Base-by-base conservation (phyloP, 2,329 filamentous ascomycete species). In the Helotiales sp. region DNA sequence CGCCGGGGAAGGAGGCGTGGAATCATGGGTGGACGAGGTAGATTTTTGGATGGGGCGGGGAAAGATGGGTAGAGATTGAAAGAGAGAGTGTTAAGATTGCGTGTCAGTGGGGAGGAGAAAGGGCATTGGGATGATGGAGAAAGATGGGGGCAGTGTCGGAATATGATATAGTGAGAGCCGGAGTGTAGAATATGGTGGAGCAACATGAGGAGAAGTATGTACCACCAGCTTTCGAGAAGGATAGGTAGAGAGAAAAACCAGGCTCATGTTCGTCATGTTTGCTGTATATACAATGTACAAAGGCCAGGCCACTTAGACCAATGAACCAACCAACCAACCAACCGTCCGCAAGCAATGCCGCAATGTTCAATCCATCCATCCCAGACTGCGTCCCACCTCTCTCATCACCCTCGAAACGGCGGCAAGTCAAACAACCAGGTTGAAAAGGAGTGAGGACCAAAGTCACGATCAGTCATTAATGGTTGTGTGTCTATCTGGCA, bases 1-100 rank as follows among this genome's bases (percentile, higher is more conserved):
- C 87, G 59, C 95, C 95, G 6, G 83, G 85, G 0, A 85, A 85
- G 76, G 87, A 90, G 72, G 88, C 93, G n/a, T 99, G 95, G 93
- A 96, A 98, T 82, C 89, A 97, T 81, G 90, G 83, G 13, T 99
- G 96, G 96, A 97, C 89, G 83, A 87, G 90, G 80, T 77, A 73
- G 68, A 66, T 13, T 30, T 40, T 30, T 24, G 32, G 30, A 26
- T 1, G 20, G 62, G 30, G n/a, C 40, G 10, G 8, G 6, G 26
- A 34, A 22, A 8, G 45, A 47, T 6, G 15, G 34, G 47, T 24
- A 28, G 47, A 37, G 10, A 22, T 10, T 24, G 50, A 55, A 40
- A 13, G 10, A 20, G 57, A 10, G n/a, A 22, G 15, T 5, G 54
- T 37, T 24, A 17, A 13, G n/a, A 40, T 34, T 49, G n/a, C n/a